Evolutionary conservation across 2,329 filamentous ascomycete species (phyloP), one percentile per base, ranked within the genome.

Genomic region (Cyphellophora europaea): DNA sequence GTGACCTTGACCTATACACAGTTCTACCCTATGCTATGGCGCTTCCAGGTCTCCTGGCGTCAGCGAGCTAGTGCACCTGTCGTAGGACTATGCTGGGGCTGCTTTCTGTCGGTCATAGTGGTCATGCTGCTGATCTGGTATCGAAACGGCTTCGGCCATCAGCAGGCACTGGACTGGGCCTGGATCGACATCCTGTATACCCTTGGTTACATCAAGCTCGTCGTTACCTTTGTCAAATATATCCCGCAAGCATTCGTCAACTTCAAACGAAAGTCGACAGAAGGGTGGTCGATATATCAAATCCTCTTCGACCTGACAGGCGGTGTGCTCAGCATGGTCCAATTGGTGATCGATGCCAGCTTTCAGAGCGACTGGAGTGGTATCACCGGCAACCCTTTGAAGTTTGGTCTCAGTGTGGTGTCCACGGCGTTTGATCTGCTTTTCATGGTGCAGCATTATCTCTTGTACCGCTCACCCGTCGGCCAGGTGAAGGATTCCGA

Each of bases 141-240:
- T 5, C 51, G 47, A 31, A 65, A 62, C 5, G 56, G 56, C 3
- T 56, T 66, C 33, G 52, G 54, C 11, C 65, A 64, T 3, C 56
- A 63, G 29, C 63, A 71, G 41, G 61, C 67, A 3, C 55, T 49
- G 2, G 56, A 58, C 11, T 79, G 74, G 74, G 72, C 71, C 0
- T 79, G 74, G 72, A 71, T 80, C 36, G 76, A 80, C 49, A 70
- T 78, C 46, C 74, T 79, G 52, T 76, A 79, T 52, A 73, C 81
- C 10, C 64, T 93, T 19, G 85, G 84, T 27, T 93, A 93, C 55
- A 79, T 93, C 54, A 98, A 98, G 63, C 69, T 98, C 19, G 59
- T 88, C 36, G 75, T 93, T 46, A 94, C 89, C 0, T 64, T 95
- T 16, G 73, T 93, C 61, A 98, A 98, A 63, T 96, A 95, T 61